Base-by-base conservation (phyloP, 352 stramenopile genomes). In the Pythium brachiatum region DNA sequence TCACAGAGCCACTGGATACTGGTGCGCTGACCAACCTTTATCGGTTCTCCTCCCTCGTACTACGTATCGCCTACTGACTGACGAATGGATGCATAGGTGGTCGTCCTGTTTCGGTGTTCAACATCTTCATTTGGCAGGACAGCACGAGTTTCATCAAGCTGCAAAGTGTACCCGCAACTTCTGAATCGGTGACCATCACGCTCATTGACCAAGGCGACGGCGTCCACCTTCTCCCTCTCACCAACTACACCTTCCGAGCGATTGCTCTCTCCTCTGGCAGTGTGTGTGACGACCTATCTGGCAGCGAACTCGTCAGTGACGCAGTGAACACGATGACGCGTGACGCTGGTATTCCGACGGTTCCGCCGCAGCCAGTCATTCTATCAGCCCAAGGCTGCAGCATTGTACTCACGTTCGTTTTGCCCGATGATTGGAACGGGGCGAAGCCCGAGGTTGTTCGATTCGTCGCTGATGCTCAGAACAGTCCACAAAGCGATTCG, bases 221-320 rank as follows among this genome's bases (percentile, higher is more conserved):
- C 0, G 43, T 7, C 0, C 68, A 54, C 2, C 56, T 89, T 13
- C 8, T 47, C 2, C 25, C 74, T 4, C 16, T 25, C 0, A 83
- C 70, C 1, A 64, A 26, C 16, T 89, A 86, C 41, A 74, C 53
- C 0, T 70, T 89, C 25, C 80, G 83, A 62, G 65, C 47, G 0
- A 51, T 89, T 7, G 75, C 79, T 8, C 50, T 89, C 13, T 68
- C 79, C 53, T 65, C 64, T 16, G 74, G 72, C 18, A 62, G 38
- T 3, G 65, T 72, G 5, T 89, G 79, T 36, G 70, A 81, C 43
- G 66, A 70, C 52, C 54, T 79, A 9, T 61, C 54, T 1, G 54
- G 58, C 0, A 64, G 36, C 16, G 58, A 52, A 0, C 62, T 79
- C 7, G 67, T 67, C 26, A 87, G 80, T 43, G 70, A 83, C 7